Percentiles rank a stretch among this genome's conserved stretches.
phyloP scores from a whole-genome alignment of 495 filamentous ascomycete species.

The Podospora pseudoanserina region DNA sequence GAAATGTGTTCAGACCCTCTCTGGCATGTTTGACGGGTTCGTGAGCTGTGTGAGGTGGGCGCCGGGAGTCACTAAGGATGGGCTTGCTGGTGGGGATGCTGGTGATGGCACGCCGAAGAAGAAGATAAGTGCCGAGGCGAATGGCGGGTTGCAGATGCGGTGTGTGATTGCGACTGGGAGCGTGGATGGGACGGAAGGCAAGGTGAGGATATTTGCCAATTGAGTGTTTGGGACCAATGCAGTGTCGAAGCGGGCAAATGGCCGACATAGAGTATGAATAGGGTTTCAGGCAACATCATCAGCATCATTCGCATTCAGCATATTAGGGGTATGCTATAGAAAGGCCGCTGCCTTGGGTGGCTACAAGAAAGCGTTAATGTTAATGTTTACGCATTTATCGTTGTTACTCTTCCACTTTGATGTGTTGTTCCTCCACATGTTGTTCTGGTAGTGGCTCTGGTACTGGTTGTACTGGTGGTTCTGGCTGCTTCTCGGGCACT shows the following conservation, averaged over 20 bases:
- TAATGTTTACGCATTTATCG: neutral
- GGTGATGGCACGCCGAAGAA: neutral
- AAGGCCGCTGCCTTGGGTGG: no score
- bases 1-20: constrained; percentile 64
- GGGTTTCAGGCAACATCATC: neutral
- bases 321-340: neutral
- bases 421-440: neutral
- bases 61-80: constrained; percentile 16
- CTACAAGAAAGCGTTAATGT: neutral
- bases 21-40: constrained; percentile 20
- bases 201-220: constrained; percentile 18
- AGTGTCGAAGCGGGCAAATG: neutral
- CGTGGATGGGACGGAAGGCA: constrained; percentile 19
- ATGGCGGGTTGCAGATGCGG: constrained; percentile 6
- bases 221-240: neutral
- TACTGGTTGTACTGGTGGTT: no score
- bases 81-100: neutral
- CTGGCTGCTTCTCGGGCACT: neutral
- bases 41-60: constrained; percentile 22
- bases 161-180: constrained; percentile 21
- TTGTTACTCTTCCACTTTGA: neutral
- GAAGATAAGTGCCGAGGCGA: neutral
- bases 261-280: neutral
- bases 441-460: no score
- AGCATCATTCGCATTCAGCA: neutral